A percentile compares a stretch with the other conserved stretches of the same genome.
Evolutionary conservation across 495 filamentous ascomycete species (phyloP).

Genomic region (Staphylotrichum longicolle): DNA sequence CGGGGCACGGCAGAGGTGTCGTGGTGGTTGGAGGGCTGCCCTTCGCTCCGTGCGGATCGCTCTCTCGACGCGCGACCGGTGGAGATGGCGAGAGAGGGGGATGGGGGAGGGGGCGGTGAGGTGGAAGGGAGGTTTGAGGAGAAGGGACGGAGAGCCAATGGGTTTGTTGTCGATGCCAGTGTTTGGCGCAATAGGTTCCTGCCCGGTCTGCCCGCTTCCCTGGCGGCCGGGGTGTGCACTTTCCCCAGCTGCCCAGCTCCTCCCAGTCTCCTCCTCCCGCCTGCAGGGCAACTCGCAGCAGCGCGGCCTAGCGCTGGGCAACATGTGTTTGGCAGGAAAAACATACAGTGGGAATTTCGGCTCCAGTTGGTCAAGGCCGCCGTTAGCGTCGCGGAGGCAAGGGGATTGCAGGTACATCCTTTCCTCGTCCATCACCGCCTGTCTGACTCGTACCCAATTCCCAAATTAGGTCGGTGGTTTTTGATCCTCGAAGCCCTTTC

Average conservation of each 20-base stretch:
- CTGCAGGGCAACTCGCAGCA: no score
- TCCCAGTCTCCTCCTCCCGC: no score
- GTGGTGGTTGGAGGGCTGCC: neutral
- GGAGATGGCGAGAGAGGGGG: neutral
- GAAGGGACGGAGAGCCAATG: constrained; percentile 14
- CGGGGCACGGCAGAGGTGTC: constrained; percentile 16
- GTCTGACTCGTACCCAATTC: neutral
- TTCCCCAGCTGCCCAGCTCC: neutral
- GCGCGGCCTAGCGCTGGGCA: no score
- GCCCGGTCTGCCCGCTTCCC: neutral
- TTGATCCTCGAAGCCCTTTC: constrained; percentile 14
- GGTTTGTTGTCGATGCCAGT: constrained; percentile 14
- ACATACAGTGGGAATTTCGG: constrained; percentile 18
- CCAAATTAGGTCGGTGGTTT: neutral
- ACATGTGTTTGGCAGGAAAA: no score
- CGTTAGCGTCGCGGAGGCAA: constrained; percentile 11
- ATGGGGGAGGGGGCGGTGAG: constrained; percentile 14
- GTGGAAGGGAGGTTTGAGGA: constrained; percentile 14
- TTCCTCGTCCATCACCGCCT: neutral
- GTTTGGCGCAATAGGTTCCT: neutral
- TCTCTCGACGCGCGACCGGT: constrained; percentile 12
- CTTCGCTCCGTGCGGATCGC: constrained; percentile 12
- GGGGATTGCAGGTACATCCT: constrained; percentile 4
- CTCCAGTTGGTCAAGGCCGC: constrained; percentile 6
- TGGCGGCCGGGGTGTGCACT: neutral